Evolutionary conservation across 345 rosid species (phyloP).

Genomic region (Eucalyptus curtisii): DNA sequence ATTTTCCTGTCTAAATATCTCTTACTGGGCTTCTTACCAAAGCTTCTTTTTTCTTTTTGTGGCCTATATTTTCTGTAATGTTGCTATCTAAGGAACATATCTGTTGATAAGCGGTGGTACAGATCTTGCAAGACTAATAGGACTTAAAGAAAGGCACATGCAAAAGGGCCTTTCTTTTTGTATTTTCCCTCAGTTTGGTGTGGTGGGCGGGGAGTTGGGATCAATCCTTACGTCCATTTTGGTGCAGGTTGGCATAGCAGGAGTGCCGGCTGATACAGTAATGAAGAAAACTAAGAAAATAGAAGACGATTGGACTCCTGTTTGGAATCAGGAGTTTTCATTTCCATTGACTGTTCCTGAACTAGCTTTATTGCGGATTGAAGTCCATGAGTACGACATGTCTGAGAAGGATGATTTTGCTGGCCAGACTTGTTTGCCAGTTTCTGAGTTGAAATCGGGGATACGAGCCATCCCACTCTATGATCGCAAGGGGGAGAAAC

Average conservation of each 20-base stretch:
- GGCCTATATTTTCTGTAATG: not conserved
- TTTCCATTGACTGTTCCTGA: conserved; percentile 35
- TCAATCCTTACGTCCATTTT: not conserved
- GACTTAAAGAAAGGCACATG: not conserved
- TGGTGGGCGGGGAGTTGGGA: not conserved
- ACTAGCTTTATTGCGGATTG: conserved; percentile 25
- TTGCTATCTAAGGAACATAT: not conserved
- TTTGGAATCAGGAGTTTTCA: conserved; percentile 32
- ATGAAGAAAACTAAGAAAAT: conserved; percentile 5
- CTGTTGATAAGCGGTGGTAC: not conserved
- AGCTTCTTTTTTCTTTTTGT: not conserved
- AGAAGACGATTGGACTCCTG: conserved; percentile 32
- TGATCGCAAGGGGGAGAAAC: conserved; percentile 18
- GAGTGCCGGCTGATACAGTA: conserved; percentile 22
- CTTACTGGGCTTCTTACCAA: not conserved
- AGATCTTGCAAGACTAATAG: not conserved
- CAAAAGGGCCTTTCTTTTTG: not conserved
- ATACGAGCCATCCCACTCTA: conserved; percentile 44
- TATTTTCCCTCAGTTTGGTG: not conserved
- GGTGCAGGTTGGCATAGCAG: conserved; percentile 44
- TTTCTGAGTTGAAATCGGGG: conserved; percentile 37
- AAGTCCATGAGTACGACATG: conserved; percentile 39
- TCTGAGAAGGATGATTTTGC: conserved; percentile 38
- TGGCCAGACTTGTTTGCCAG: conserved; percentile 51
- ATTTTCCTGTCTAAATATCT: not conserved